These are phyloP conservation scores for Avicennia marina DNA, from an alignment of 257 asterid genomes.

Conservation along the genomic window DNA sequence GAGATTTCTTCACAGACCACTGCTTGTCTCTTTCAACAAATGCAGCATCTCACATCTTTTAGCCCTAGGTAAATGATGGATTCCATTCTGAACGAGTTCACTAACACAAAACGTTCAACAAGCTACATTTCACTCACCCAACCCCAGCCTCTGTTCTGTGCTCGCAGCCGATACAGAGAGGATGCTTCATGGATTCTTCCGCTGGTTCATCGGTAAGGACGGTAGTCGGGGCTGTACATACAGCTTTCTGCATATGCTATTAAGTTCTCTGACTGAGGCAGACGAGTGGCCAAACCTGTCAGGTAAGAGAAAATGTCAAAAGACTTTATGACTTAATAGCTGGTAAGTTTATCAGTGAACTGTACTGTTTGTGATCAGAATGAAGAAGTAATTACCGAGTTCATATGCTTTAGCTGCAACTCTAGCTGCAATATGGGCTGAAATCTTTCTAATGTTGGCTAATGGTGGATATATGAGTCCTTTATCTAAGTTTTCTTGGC, in stretches of 20 bases:
- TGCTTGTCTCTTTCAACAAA: too few species aligned
- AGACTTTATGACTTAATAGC: not conserved
- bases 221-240: slow-evolving; percentile 95
- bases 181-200: too few species aligned
- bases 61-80: too few species aligned
- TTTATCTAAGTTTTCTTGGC: slow-evolving; percentile 67
- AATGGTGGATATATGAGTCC: slow-evolving; percentile 93
- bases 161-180: too few species aligned
- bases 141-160: too few species aligned
- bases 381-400: slow-evolving; percentile 52
- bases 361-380: not conserved
- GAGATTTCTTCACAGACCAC: too few species aligned
- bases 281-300: slow-evolving; percentile 81
- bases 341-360: not conserved
- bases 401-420: slow-evolving; percentile 95
- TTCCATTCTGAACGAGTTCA: too few species aligned
- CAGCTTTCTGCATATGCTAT: slow-evolving; percentile 81
- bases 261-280: slow-evolving; percentile 74
- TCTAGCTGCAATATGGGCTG: slow-evolving; percentile 87
- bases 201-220: slow-evolving; percentile 61
- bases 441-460: slow-evolving; percentile 79
- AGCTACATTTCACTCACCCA: too few species aligned
- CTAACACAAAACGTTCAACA: too few species aligned
- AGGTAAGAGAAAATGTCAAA: not conserved
- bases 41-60: too few species aligned